A percentile compares a stretch with the other conserved stretches of the same genome.
Evolutionary conservation across 1,284 basidiomycete genomes (phyloP).

Genomic region (Naganishia cerealis): DNA sequence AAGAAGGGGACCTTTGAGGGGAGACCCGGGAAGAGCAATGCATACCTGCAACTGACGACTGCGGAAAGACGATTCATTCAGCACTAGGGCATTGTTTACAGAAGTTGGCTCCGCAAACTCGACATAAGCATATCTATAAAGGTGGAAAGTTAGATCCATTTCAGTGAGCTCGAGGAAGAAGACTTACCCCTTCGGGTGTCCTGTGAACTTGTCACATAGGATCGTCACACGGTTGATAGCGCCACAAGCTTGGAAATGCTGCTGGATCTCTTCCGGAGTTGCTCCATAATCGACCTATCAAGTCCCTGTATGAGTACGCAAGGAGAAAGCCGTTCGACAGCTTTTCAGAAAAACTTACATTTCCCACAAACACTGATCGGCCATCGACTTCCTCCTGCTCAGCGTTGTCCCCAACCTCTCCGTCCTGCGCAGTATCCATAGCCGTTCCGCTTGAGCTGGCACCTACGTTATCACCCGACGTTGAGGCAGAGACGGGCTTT

Average conservation of each 20-base stretch:
- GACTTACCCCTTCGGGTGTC: slow-evolving; percentile 94
- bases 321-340: not conserved
- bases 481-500: slow-evolving; percentile 21
- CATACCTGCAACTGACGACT: slow-evolving; percentile 86
- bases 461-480: slow-evolving; percentile 27
- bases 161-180: not conserved
- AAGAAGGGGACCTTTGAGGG: not conserved
- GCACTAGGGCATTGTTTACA: slow-evolving; percentile 86
- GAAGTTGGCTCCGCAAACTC: slow-evolving; percentile 95
- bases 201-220: slow-evolving; percentile 98
- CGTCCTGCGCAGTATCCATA: slow-evolving; percentile 21
- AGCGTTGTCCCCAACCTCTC: slow-evolving; percentile 59
- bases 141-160: slow-evolving; percentile 5
- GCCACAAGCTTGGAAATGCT: slow-evolving; percentile 94
- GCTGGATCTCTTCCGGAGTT: slow-evolving; percentile 97
- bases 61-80: slow-evolving; percentile 93
- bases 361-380: slow-evolving; percentile 93
- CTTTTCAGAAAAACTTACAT: slow-evolving; percentile 63
- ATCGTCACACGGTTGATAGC: slow-evolving; percentile 99
- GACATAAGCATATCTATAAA: slow-evolving; percentile 87
- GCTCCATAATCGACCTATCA: slow-evolving; percentile 92
- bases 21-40: slow-evolving; percentile 26
- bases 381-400: slow-evolving; percentile 70
- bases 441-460: slow-evolving; percentile 6
- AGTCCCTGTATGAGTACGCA: not conserved